Conservation (phyloP, 345 rosid genomes). For the Barbarea vulgaris region DNA sequence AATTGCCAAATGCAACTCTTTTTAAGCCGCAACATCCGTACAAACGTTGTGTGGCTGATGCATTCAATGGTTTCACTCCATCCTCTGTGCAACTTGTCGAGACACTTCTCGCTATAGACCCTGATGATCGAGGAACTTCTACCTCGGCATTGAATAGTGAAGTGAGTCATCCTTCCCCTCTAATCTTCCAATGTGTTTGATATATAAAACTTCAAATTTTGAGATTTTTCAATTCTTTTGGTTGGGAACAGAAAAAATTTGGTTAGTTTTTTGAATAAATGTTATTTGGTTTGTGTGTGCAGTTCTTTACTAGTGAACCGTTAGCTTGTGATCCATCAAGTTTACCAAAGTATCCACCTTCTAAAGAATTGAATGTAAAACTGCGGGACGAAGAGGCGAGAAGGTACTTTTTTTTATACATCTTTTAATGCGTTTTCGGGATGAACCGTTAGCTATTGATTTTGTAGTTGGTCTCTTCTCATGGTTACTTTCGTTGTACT, state of each 20-base stretch:
- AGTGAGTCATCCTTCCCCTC: constrained; percentile 48
- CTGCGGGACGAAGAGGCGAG: constrained; percentile 80
- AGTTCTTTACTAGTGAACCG: constrained; percentile 88
- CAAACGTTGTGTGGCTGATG: constrained; percentile 69
- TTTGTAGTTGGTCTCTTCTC: constrained; percentile 26
- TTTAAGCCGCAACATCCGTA: constrained; percentile 82
- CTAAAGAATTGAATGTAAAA: constrained; percentile 87
- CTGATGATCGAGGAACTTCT: constrained; percentile 78
- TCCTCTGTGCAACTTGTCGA: constrained; percentile 64
- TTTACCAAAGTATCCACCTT: constrained; percentile 88
- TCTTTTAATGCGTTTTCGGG: constrained; percentile 5
- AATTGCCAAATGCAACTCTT: constrained; percentile 78
- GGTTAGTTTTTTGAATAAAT: constrained; percentile 16
- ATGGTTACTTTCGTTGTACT: constrained; percentile 15
- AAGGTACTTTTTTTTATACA: constrained; percentile 46
- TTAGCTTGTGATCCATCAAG: constrained; percentile 80
- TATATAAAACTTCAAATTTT: background rate
- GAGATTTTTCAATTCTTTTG: background rate
- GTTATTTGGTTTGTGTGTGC: constrained; percentile 38
- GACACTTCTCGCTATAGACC: constrained; percentile 78
- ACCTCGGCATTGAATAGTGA: constrained; percentile 68
- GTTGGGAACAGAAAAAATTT: background rate
- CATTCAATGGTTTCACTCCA: constrained; percentile 68
- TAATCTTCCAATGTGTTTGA: background rate
- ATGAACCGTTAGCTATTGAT: constrained; percentile 6